These are phyloP conservation scores for Euphorbia schlechtendalii DNA, from an alignment of 441 rosid genomes.

Conservation along the genomic window DNA sequence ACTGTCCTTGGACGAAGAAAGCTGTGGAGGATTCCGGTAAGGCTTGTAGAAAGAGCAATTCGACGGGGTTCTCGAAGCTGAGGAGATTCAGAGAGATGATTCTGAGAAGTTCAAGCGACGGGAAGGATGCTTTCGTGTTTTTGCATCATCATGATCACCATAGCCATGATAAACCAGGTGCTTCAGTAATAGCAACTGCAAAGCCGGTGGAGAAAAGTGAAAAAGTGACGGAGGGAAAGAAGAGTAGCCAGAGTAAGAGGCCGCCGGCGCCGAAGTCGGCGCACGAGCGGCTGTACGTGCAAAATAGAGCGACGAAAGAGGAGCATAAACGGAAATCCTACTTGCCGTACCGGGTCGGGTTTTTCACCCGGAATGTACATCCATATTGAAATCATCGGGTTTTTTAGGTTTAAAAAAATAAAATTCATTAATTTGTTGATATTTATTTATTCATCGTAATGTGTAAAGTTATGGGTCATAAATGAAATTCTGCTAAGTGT, in stretches of 20 bases:
- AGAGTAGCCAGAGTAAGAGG: slow-evolving; percentile 10
- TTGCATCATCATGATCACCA: slow-evolving; percentile 17
- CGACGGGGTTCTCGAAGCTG: slow-evolving; percentile 78
- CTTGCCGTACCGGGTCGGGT: slow-evolving; percentile 70
- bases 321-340: slow-evolving; percentile 55
- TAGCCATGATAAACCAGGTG: not conserved
- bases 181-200: not conserved
- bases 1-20: slow-evolving; percentile 54
- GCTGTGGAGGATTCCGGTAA: slow-evolving; percentile 38
- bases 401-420: not conserved
- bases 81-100: slow-evolving; percentile 62
- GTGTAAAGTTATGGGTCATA: not conserved
- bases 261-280: slow-evolving; percentile 41
- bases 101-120: slow-evolving; percentile 65
- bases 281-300: slow-evolving; percentile 53
- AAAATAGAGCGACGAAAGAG: slow-evolving; percentile 42
- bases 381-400: slow-evolving; percentile 36
- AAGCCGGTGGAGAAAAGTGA: slow-evolving; percentile 3
- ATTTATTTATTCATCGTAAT: not conserved
- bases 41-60: slow-evolving; percentile 67
- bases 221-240: slow-evolving; percentile 15
- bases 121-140: slow-evolving; percentile 68
- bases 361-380: slow-evolving; percentile 71
- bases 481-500: not conserved
- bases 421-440: slow-evolving; percentile 1